phyloP scores from a whole-genome alignment of 352 stramenopile species.

The Aphanomyces astaci region DNA sequence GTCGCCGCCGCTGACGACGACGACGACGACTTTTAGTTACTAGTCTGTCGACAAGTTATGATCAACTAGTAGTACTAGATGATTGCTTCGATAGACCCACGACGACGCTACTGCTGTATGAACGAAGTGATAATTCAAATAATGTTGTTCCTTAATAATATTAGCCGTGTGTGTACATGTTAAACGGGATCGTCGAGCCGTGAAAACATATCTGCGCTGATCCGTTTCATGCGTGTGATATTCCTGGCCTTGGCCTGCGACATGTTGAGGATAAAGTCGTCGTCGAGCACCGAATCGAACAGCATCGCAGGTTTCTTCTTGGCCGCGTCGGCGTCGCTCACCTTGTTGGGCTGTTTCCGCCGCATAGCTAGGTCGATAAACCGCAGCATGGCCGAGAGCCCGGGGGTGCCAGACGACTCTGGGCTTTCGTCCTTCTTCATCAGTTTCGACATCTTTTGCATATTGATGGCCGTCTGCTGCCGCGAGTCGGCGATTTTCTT shows the following conservation, averaged over 20 bases:
- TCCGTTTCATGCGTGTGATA: constrained; percentile 18
- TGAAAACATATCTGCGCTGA: constrained; percentile 20
- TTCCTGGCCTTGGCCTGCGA: constrained; percentile 14
- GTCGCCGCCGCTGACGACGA: constrained; percentile 1
- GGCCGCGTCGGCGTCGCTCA: neutral
- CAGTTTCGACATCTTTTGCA: constrained; percentile 55
- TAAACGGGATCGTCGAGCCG: neutral
- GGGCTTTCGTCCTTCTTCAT: constrained; percentile 3
- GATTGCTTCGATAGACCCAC: too few species aligned
- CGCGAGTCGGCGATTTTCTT: constrained; percentile 57
- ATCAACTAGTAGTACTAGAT: too few species aligned
- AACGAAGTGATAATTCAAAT: neutral
- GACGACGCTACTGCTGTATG: too few species aligned
- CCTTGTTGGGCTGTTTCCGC: neutral
- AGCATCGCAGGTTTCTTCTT: neutral
- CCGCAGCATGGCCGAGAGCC: neutral
- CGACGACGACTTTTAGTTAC: neutral
- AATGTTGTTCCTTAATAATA: too few species aligned
- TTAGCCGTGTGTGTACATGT: neutral
- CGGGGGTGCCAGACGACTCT: neutral
- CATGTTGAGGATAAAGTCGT: constrained; percentile 23
- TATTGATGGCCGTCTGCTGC: constrained; percentile 56
- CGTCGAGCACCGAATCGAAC: constrained; percentile 17
- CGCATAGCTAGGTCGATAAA: neutral
- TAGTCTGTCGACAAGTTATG: too few species aligned